These are phyloP conservation scores for Chalara sp. DNA, from an alignment of 2,329 filamentous ascomycete genomes.

Conservation along the genomic window DNA sequence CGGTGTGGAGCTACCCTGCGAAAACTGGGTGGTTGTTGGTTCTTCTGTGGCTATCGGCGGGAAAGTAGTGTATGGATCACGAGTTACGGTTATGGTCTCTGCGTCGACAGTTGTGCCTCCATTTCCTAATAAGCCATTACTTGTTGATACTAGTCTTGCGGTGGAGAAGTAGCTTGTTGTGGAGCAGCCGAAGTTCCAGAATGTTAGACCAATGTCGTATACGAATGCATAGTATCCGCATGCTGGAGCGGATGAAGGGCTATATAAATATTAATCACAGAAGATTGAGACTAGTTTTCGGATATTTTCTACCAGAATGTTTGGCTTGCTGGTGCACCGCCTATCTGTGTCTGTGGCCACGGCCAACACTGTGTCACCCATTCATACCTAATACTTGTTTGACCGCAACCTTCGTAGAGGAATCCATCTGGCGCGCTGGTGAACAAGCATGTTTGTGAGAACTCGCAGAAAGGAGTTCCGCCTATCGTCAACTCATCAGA, in stretches of 20 bases:
- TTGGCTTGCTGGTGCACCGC: constrained; percentile 9
- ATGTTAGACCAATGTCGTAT: constrained; percentile 9
- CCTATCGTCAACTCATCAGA: not conserved
- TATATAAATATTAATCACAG: not conserved
- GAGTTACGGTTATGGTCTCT: constrained; percentile 1
- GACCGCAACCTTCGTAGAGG: constrained; percentile 18
- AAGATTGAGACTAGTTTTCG: not conserved
- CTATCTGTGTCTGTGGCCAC: constrained; percentile 7
- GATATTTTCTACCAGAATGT: constrained; percentile 10
- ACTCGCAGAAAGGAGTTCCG: constrained; percentile 14
- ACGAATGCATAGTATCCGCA: constrained; percentile 19
- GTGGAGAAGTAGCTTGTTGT: constrained; percentile 10
- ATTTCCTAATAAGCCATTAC: not conserved
- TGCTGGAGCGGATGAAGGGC: constrained; percentile 5
- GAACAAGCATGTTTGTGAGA: constrained; percentile 17
- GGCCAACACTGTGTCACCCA: constrained; percentile 18
- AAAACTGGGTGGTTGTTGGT: not conserved
- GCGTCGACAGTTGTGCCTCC: not conserved
- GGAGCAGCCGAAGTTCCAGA: constrained; percentile 16
- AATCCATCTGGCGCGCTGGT: constrained; percentile 7
- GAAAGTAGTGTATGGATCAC: not conserved
- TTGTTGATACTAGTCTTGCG: constrained; percentile 8
- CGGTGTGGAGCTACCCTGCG: not conserved
- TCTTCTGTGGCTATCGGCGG: not conserved
- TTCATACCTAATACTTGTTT: constrained; percentile 12